Evolutionary conservation across 805 yeast species (phyloP), one percentile per base, ranked within the genome.

Genomic region (Hanseniaspora meyeri): DNA sequence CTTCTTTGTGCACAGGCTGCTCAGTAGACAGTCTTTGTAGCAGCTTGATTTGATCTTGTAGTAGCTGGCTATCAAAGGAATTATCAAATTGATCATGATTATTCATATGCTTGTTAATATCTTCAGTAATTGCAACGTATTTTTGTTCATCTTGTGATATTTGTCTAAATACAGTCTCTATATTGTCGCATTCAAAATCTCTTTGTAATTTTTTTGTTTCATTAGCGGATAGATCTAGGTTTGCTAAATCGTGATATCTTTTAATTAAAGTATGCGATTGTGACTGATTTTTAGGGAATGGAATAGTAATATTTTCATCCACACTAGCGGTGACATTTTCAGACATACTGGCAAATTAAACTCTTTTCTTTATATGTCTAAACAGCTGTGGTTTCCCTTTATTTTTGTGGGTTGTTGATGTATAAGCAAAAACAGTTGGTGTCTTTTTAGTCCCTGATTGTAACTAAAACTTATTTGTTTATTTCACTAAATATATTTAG

Each of bases 21-120:
- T 85, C 87, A 61, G 75, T 79, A 2, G 87, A 77, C 43, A 86
- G 67, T 17, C 84, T 64, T 63, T 85, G 86, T 52, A 85, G 74
- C 0, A 83, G 83, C 17, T 79, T 67, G 20, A 86, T 65, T 65
- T 86, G 95, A 58, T 78, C 75, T 46, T 74, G 69, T 51, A 86
- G 68, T 16, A 81, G 62, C 2, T 69, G 73, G 16, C 17, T 12
- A 37, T 57, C 59, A 6, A 69, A 60, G 61, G 82, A 79, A 42
- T 79, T 72, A 5, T 64, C 58, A 51, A 66, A 64, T 12, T 19
- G 39, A 19, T 59, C 62, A 55, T 24, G 27, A 24, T 66, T 64
- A 24, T 57, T 50, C 47, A 59, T 57, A 7, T 56, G 49, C 14
- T 55, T 50, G 47, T 73, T 71, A 14, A 77, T 46, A 24, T 63